Evolutionary conservation across 257 asterid species (phyloP).

Genomic region (Anisodus tanguticus): DNA sequence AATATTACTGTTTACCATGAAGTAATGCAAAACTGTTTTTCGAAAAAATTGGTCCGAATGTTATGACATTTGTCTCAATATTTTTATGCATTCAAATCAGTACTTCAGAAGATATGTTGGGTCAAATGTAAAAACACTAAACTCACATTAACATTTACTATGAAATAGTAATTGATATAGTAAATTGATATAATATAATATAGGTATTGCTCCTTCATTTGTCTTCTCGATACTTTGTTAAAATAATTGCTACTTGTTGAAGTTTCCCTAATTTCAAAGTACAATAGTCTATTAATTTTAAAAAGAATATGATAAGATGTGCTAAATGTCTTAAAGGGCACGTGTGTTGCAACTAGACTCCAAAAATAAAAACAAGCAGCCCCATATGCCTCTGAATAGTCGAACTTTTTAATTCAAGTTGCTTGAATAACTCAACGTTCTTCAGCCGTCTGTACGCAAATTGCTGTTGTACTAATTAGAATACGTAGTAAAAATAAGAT

Average conservation of each 20-base stretch:
- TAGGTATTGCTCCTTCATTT: neutral
- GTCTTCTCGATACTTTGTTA: too few species aligned
- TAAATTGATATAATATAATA: neutral
- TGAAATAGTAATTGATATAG: neutral
- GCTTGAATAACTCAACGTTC: neutral
- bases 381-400: neutral
- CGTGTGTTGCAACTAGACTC: too few species aligned
- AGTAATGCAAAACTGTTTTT: too few species aligned
- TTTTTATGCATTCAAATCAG: too few species aligned
- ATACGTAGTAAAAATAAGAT: too few species aligned
- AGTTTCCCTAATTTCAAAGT: neutral
- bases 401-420: neutral
- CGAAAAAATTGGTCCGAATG: too few species aligned
- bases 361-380: neutral
- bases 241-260: neutral
- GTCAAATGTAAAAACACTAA: too few species aligned
- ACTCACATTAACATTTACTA: neutral
- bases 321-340: neutral
- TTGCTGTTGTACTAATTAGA: neutral
- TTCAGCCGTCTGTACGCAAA: neutral
- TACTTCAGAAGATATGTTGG: too few species aligned
- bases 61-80: too few species aligned
- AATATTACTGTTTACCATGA: too few species aligned
- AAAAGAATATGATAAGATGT: neutral
- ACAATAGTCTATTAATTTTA: neutral